Conservation (phyloP, 1,284 basidiomycete genomes). For the Sanghuangporus baumii region DNA sequence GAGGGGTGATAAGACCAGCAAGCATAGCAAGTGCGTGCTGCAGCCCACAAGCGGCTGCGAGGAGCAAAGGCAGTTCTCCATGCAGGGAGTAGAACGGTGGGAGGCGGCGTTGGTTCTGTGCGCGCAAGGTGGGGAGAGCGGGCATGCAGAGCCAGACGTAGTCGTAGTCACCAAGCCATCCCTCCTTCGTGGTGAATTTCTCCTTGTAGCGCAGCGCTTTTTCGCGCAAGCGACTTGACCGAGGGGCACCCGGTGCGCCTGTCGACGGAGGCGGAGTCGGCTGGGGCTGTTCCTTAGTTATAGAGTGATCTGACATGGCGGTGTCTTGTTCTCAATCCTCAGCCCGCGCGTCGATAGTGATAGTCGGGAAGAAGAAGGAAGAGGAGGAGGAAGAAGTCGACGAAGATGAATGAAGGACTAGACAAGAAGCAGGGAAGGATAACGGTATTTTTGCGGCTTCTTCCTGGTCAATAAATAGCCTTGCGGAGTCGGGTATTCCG, state of each 20-base stretch:
- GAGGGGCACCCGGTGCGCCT: not conserved
- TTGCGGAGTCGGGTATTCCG: too few relatives aligned
- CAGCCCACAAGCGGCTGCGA: slow-evolving; percentile 65
- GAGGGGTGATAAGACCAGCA: slow-evolving; percentile 68
- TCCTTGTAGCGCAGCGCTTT: slow-evolving; percentile 19
- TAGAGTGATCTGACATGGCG: slow-evolving; percentile 22
- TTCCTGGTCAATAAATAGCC: too few relatives aligned
- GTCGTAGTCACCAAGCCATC: slow-evolving; percentile 78
- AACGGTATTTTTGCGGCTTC: too few relatives aligned
- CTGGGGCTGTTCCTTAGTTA: slow-evolving; percentile 26
- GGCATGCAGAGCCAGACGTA: slow-evolving; percentile 71
- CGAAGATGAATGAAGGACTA: too few relatives aligned
- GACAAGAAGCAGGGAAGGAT: too few relatives aligned
- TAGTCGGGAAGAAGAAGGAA: not conserved
- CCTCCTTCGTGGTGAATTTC: slow-evolving; percentile 45
- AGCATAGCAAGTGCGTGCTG: slow-evolving; percentile 82
- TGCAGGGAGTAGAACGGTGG: slow-evolving; percentile 75
- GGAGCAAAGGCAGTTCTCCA: slow-evolving; percentile 59
- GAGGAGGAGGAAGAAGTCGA: not conserved
- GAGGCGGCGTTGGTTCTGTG: slow-evolving; percentile 27
- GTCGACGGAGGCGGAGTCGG: slow-evolving; percentile 20
- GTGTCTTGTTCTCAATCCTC: not conserved
- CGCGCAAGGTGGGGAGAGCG: slow-evolving; percentile 43
- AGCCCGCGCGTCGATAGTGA: not conserved
- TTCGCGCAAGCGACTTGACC: not conserved